These are phyloP conservation scores for Mycena chlorophos DNA, from an alignment of 768 basidiomycete genomes.

Conservation along the genomic window DNA sequence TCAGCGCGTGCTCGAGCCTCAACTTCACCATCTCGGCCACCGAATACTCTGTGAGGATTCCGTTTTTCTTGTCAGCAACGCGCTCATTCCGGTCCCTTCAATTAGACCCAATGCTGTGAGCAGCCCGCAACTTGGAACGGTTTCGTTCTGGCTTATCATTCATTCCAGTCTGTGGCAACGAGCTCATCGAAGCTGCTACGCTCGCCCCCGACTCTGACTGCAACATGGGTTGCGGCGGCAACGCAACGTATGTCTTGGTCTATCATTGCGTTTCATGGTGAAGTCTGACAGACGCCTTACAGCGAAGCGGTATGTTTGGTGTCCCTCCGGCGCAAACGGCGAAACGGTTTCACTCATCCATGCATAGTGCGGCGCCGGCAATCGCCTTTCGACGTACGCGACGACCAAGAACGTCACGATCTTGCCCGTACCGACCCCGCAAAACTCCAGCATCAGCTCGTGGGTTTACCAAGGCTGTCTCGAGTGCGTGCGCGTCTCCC, in stretches of 20 bases:
- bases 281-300: conserved; percentile 8
- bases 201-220: conserved; percentile 52
- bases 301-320: conserved; percentile 4
- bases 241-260: conserved; percentile 48
- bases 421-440: conserved; percentile 57
- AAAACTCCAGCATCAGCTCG: conserved; percentile 56
- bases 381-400: conserved; percentile 70
- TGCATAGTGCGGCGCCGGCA: conserved; percentile 62
- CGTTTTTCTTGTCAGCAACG: conserved; percentile 38
- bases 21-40: conserved; percentile 69
- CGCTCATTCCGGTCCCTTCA: conserved; percentile 44
- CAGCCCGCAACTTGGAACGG: conserved; percentile 43
- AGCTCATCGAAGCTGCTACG: conserved; percentile 61
- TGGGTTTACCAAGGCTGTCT: conserved; percentile 72
- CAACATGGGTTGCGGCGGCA: conserved; percentile 74
- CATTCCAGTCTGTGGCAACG: conserved; percentile 67
- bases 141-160: conserved; percentile 49
- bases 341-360: conserved; percentile 37
- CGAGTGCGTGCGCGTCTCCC: conserved; percentile 39
- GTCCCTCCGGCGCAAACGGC: conserved; percentile 29
- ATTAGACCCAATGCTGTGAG: neutral
- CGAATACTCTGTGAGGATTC: conserved; percentile 37
- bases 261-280: neutral
- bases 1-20: conserved; percentile 52
- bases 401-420: conserved; percentile 45